phyloP scores from a whole-genome alignment of 257 asterid genomes.

The Capsicum baccatum region DNA sequence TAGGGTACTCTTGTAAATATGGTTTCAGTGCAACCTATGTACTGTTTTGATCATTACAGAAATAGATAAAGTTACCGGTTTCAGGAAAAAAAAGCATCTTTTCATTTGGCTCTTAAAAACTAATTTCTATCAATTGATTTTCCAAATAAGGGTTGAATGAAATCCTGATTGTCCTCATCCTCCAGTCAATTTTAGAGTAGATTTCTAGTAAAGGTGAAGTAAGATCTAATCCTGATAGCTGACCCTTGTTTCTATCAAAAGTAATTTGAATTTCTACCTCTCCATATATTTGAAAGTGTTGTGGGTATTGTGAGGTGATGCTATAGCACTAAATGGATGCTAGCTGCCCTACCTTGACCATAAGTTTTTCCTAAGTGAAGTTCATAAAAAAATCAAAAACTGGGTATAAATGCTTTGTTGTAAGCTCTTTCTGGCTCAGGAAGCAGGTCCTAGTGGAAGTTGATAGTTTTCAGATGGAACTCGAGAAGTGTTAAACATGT shows the following conservation, averaged over 20 bases:
- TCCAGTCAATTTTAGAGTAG: conserved; percentile 12
- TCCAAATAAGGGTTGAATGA: conserved; percentile 17
- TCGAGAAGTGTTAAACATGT: neutral
- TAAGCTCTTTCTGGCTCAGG: conserved; percentile 2
- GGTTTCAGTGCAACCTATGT: too few relatives aligned
- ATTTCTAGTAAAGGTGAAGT: conserved; percentile 22
- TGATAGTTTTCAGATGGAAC: neutral
- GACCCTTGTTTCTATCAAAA: neutral
- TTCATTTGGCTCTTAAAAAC: neutral
- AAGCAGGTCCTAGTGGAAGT: neutral
- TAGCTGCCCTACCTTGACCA: conserved; percentile 7
- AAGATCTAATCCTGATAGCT: neutral
- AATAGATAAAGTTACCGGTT: too few relatives aligned
- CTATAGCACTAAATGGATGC: neutral
- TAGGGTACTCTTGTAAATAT: too few relatives aligned
- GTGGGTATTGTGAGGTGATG: conserved; percentile 7
- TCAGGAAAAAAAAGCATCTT: neutral
- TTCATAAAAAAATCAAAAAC: neutral
- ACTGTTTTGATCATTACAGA: too few relatives aligned
- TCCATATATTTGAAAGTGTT: conserved; percentile 23
- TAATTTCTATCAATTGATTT: conserved; percentile 2
- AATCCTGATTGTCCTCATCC: conserved; percentile 12
- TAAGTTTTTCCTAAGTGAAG: conserved; percentile 4
- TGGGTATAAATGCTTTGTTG: neutral
- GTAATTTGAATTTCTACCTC: neutral